These are phyloP conservation scores for Cucurbita argyrosperma DNA, from an alignment of 306 rosid genomes.

Conservation along the genomic window DNA sequence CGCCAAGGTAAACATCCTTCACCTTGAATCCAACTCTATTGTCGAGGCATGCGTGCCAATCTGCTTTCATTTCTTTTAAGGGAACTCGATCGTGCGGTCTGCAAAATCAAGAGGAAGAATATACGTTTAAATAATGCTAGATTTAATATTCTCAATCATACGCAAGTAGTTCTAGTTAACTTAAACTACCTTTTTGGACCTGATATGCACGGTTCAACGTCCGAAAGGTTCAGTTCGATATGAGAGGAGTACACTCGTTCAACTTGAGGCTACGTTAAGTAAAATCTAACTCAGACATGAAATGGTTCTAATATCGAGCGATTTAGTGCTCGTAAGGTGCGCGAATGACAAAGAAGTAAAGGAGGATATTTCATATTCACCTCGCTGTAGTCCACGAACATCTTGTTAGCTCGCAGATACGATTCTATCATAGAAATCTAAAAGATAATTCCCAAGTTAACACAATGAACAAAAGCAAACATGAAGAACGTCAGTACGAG, in stretches of 20 bases:
- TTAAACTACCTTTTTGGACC: conserved; percentile 81
- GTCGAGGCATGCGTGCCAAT: conserved; percentile 87
- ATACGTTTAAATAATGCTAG: neutral
- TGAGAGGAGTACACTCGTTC: conserved; percentile 74
- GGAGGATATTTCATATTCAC: conserved; percentile 13
- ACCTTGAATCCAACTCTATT: conserved; percentile 96
- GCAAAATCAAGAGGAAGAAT: neutral
- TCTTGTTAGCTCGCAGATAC: conserved; percentile 63
- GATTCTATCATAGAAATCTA: conserved; percentile 76
- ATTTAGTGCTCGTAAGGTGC: neutral
- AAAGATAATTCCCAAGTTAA: conserved; percentile 24
- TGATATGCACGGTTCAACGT: conserved; percentile 81
- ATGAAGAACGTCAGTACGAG: neutral
- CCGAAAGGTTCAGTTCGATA: conserved; percentile 61
- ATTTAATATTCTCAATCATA: neutral
- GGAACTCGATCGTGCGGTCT: conserved; percentile 98
- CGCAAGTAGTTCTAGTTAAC: neutral
- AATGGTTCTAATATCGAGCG: neutral
- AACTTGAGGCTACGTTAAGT: conserved; percentile 49
- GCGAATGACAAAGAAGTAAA: neutral
- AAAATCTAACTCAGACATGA: neutral
- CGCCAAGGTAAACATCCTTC: neutral
- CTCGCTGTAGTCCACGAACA: conserved; percentile 90
- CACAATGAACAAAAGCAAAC: conserved; percentile 8
- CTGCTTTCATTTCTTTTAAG: conserved; percentile 80